A percentile compares a stretch with the other conserved stretches of the same genome.
Conservation (phyloP, 1,284 basidiomycete species). For the Anthracocystis walkeri region DNA sequence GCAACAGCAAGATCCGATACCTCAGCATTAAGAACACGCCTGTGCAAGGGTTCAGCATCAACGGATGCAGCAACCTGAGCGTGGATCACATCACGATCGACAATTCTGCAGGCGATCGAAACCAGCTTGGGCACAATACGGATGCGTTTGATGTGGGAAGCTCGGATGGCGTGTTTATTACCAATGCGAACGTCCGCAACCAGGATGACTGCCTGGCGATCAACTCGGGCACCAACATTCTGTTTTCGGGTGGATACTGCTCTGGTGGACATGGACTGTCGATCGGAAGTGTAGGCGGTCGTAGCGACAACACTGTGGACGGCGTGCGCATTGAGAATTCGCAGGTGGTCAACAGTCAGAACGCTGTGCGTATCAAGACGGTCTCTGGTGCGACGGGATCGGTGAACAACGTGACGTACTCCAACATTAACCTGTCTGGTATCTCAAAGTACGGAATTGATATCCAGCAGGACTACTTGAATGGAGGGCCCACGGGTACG, state of each 20-base stretch:
- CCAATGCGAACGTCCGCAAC: slow-evolving; percentile 25
- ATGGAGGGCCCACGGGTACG: slow-evolving; percentile 26
- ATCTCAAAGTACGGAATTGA: slow-evolving; percentile 39
- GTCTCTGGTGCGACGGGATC: slow-evolving; percentile 27
- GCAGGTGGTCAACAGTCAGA: slow-evolving; percentile 24
- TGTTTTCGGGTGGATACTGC: slow-evolving; percentile 28
- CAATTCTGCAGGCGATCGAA: slow-evolving; percentile 21
- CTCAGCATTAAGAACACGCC: slow-evolving; percentile 45
- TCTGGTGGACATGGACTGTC: slow-evolving; percentile 43
- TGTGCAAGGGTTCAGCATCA: slow-evolving; percentile 43
- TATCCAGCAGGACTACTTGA: slow-evolving; percentile 42
- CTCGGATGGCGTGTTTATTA: slow-evolving; percentile 29
- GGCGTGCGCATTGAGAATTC: slow-evolving; percentile 28
- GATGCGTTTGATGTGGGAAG: slow-evolving; percentile 44
- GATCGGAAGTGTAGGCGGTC: slow-evolving; percentile 43
- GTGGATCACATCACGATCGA: slow-evolving; percentile 31
- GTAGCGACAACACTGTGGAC: slow-evolving; percentile 34
- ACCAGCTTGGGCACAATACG: slow-evolving; percentile 35
- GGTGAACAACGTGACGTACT: slow-evolving; percentile 41
- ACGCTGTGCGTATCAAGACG: slow-evolving; percentile 48
- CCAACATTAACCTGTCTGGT: slow-evolving; percentile 21
- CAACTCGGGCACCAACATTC: slow-evolving; percentile 39
- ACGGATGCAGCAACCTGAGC: slow-evolving; percentile 13
- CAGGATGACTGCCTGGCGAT: slow-evolving; percentile 48
- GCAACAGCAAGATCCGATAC: slow-evolving; percentile 18